Percentiles rank a stretch among this genome's conserved stretches.
Conservation (phyloP, 2,329 filamentous ascomycete species). For the Fonsecaea nubica region DNA sequence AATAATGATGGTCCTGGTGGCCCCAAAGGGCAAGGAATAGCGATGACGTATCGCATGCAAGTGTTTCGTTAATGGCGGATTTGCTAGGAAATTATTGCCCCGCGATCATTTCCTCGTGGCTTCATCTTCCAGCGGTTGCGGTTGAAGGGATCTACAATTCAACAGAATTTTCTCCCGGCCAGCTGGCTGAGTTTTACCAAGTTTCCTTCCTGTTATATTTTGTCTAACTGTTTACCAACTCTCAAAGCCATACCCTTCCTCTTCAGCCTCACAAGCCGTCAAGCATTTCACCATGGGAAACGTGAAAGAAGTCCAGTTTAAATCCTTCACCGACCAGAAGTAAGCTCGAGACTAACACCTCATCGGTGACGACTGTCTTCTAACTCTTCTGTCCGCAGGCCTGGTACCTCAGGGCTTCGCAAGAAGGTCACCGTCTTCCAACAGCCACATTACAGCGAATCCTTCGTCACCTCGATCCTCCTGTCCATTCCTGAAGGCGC, state of each 20-base stretch:
- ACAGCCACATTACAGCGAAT: constrained; percentile 91
- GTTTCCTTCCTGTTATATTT: constrained; percentile 1
- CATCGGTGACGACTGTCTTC: constrained; percentile 19
- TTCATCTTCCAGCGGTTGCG: constrained; percentile 5
- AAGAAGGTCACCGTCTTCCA: constrained; percentile 99
- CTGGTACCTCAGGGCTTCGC: constrained; percentile 84
- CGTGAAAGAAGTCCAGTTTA: constrained; percentile 78
- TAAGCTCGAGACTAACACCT: constrained; percentile 58
- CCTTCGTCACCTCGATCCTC: constrained; percentile 92
- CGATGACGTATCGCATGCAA: constrained; percentile 11
- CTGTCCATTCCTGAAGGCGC: constrained; percentile 95
- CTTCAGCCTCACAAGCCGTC: background rate
- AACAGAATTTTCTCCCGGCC: background rate
- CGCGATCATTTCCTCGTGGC: constrained; percentile 5
- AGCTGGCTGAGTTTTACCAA: background rate
- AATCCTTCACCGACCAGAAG: constrained; percentile 96
- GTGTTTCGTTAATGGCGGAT: background rate
- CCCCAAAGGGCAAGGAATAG: background rate
- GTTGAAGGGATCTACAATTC: constrained; percentile 9
- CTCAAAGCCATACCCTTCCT: background rate
- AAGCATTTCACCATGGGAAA: constrained; percentile 14
- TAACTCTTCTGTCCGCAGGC: constrained; percentile 39
- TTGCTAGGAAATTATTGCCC: constrained; percentile 7
- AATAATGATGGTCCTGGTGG: background rate
- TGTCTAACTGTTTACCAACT: background rate